These are phyloP conservation scores for Viridothelium virens DNA, from an alignment of 495 filamentous ascomycete genomes.

Conservation along the genomic window DNA sequence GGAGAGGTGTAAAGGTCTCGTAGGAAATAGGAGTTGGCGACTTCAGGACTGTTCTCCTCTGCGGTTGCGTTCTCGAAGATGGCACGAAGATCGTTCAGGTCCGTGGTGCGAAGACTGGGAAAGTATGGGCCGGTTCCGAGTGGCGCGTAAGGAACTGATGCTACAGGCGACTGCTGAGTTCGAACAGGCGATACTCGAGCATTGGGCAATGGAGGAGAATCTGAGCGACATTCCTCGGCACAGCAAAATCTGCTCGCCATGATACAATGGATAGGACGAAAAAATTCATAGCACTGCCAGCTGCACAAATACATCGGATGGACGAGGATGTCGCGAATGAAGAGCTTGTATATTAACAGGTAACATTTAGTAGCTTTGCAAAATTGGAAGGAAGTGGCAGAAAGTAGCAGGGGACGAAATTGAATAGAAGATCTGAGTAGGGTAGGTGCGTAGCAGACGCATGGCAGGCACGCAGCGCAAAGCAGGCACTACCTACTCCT, in stretches of 20 bases:
- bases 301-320: neutral
- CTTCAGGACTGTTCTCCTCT: neutral
- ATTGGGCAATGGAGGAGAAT: neutral
- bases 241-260: slow-evolving; percentile 10
- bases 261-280: neutral
- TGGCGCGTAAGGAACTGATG: neutral
- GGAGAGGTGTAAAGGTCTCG: neutral
- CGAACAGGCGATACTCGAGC: neutral
- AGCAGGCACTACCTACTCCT: too few relatives aligned
- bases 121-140: neutral
- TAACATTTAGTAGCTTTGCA: neutral
- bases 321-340: neutral
- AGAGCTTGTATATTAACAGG: neutral
- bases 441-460: neutral
- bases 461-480: neutral
- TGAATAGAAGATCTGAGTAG: neutral
- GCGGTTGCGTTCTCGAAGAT: slow-evolving; percentile 1
- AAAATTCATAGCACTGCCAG: neutral
- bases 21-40: neutral
- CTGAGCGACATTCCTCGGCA: neutral
- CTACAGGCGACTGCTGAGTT: neutral
- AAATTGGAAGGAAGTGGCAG: neutral
- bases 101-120: neutral
- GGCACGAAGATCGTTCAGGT: neutral
- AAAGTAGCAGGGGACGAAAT: too few relatives aligned